These are phyloP conservation scores for Zygosaccharomyces gambellarensis DNA, from an alignment of 805 yeast species.

Conservation along the genomic window DNA sequence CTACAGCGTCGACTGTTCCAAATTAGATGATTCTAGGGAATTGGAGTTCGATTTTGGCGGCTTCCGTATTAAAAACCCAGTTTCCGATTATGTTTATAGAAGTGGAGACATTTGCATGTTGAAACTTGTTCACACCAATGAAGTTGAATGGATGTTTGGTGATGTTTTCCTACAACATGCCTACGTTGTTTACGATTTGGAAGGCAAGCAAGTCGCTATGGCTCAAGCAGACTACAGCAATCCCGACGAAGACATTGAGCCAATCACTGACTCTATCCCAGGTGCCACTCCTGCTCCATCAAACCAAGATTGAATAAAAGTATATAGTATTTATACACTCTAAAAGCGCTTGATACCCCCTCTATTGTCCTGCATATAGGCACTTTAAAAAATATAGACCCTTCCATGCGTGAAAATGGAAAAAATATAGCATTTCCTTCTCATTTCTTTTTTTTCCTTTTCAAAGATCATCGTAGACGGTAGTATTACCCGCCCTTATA, in stretches of 20 bases:
- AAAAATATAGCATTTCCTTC: too few relatives aligned
- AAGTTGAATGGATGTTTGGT: constrained; percentile 40
- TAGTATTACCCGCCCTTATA: neutral
- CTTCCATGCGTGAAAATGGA: too few relatives aligned
- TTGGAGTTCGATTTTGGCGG: constrained; percentile 58
- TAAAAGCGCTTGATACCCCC: too few relatives aligned
- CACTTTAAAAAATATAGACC: too few relatives aligned
- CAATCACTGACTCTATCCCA: constrained; percentile 37
- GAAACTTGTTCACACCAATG: neutral
- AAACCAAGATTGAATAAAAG: too few relatives aligned
- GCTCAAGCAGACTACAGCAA: constrained; percentile 40
- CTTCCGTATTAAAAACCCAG: constrained; percentile 46
- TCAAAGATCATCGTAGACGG: neutral
- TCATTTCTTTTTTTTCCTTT: too few relatives aligned
- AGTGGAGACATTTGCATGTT: constrained; percentile 4
- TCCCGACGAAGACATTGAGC: constrained; percentile 19
- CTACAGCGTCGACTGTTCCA: constrained; percentile 44
- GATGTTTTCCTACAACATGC: constrained; percentile 54
- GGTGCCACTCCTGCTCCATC: constrained; percentile 43
- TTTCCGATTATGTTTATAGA: constrained; percentile 30
- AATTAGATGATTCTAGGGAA: constrained; percentile 27
- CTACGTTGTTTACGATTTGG: constrained; percentile 62
- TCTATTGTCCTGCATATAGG: too few relatives aligned
- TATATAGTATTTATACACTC: too few relatives aligned
- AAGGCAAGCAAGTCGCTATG: constrained; percentile 50